phyloP scores from a whole-genome alignment of 331 rosid species.

The Acacia concinna region DNA sequence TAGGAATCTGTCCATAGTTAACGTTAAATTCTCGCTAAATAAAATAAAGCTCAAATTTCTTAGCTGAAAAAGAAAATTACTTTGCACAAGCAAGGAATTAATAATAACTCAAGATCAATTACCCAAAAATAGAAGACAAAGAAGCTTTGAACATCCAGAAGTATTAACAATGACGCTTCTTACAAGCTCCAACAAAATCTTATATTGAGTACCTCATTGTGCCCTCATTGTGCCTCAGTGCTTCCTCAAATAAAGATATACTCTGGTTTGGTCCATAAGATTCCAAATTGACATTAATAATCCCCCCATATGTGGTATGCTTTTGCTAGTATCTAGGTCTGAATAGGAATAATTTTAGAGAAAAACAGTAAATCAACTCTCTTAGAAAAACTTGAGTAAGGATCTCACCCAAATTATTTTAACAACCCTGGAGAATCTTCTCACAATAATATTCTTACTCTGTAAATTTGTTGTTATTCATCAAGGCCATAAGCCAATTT shows the following conservation, averaged over 20 bases:
- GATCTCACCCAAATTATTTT: too few relatives aligned
- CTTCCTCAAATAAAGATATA: slow-evolving; percentile 65
- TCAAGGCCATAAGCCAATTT: too few relatives aligned
- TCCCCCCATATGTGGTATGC: slow-evolving; percentile 50
- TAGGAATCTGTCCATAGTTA: neutral
- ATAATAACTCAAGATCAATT: slow-evolving; percentile 16
- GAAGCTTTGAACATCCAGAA: slow-evolving; percentile 26
- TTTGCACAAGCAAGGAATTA: neutral
- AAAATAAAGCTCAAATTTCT: neutral
- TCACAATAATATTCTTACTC: too few relatives aligned
- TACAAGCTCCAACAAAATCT: slow-evolving; percentile 26
- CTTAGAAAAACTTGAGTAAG: too few relatives aligned
- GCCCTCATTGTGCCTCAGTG: slow-evolving; percentile 75
- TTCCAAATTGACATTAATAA: slow-evolving; percentile 52
- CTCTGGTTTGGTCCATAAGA: slow-evolving; percentile 60
- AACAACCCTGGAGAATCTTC: too few relatives aligned
- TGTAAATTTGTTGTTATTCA: too few relatives aligned
- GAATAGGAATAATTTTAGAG: too few relatives aligned
- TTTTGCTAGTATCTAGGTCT: too few relatives aligned
- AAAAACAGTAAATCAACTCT: too few relatives aligned
- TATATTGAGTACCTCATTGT: slow-evolving; percentile 62
- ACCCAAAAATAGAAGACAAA: neutral
- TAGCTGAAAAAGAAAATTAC: neutral
- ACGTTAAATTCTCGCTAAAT: neutral
- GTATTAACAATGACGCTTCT: slow-evolving; percentile 10